phyloP scores from a whole-genome alignment of 2,329 filamentous ascomycete genomes.

The Calonectria fujianensis region DNA sequence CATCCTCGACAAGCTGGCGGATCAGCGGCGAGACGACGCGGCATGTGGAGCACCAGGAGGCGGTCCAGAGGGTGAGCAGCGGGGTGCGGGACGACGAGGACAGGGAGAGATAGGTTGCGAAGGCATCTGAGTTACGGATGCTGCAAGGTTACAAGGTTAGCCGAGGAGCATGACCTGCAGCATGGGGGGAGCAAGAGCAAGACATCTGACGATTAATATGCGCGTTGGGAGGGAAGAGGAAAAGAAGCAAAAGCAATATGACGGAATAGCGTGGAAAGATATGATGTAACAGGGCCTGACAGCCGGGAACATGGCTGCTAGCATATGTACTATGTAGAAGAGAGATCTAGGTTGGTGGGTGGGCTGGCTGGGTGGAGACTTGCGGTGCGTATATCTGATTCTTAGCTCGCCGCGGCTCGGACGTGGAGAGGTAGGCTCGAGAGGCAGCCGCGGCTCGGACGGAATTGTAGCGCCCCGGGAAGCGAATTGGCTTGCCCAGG shows the following conservation, averaged over 20 bases:
- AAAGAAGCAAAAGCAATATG: neutral
- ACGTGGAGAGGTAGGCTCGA: constrained; percentile 52
- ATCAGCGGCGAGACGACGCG: constrained; percentile 70
- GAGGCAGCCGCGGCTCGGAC: neutral
- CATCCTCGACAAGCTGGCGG: constrained; percentile 67
- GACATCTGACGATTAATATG: neutral
- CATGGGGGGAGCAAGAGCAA: neutral
- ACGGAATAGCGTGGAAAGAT: neutral
- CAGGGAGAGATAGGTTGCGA: constrained; percentile 74
- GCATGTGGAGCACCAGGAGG: constrained; percentile 75
- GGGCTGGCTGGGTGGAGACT: constrained; percentile 46
- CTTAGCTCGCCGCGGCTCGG: constrained; percentile 53
- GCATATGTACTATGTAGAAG: neutral
- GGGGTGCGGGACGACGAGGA: constrained; percentile 72
- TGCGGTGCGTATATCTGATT: constrained; percentile 62
- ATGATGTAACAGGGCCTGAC: constrained; percentile 27
- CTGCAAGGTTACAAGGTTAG: constrained; percentile 57
- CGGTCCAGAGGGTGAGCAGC: constrained; percentile 77
- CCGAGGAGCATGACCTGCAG: neutral
- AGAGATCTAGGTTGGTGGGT: constrained; percentile 21
- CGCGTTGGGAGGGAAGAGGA: neutral
- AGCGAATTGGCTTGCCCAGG: constrained; percentile 21
- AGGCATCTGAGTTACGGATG: constrained; percentile 72
- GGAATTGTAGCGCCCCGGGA: neutral
- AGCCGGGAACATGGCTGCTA: constrained; percentile 9